Base-by-base conservation (phyloP, 164 flowering plant genomes). In the Kingdonia uniflora region DNA sequence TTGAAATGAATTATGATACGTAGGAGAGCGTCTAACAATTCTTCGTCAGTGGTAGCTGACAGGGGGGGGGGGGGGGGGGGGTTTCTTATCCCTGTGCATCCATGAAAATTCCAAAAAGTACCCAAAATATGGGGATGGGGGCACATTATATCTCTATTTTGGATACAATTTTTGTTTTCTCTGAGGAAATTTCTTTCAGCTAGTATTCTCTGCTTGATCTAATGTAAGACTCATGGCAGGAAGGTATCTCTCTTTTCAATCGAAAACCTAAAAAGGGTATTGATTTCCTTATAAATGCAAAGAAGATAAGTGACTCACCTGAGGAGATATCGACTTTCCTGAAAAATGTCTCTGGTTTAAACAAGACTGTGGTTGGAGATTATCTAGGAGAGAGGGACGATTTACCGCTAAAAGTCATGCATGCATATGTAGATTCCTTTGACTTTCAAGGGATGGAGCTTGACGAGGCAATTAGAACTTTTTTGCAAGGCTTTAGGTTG, bases 331-430 rank as follows among this genome's bases (percentile, higher is more conserved):
- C 96, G 47, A 67, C 67, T 55, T 94, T 94, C 65, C 85, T 94
- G 17, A 85, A 74, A 69, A 66, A 77, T 74, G 72, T 88, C 7
- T 83, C 96, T 69, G 95, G 78, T 54, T 75, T 94, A 76, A 79
- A 82, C 69, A 90, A 94, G 71, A 78, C 84, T 45, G 55, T 90
- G 70, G 80, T 94, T 66, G 99, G 99, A 65, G 99, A 94, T 73
- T 94, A 87, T 66, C 74, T 94, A 38, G 99, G 99, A 37, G 99
- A 94, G 74, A 81, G 97, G 60, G 99, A 94, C 57, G 99, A 94
- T 0, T 61, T 89, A 40, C 65, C 97, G 4, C 63, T 90, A 48
- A 90, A 80, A 71, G 99, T 94, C 41, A 94, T 94, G 99, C 97
- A 86, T 76, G 94, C 97, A 44, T 94, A 87, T 75, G 85, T 90